Conservation (phyloP, 768 basidiomycete genomes). For the Hygrophoropsis aurantiaca region DNA sequence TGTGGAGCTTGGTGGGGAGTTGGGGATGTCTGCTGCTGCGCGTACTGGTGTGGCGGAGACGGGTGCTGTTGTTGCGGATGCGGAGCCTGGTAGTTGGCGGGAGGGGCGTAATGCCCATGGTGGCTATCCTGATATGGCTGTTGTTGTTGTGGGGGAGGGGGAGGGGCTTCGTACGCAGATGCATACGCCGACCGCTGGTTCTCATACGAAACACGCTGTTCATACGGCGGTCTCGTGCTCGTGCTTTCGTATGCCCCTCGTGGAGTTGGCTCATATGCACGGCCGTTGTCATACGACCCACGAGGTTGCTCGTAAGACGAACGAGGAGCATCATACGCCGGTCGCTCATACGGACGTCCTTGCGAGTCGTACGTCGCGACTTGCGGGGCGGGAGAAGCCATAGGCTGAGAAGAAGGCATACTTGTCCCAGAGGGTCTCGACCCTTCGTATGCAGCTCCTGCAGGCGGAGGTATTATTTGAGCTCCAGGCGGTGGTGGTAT, state of each 20-base stretch:
- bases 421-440: slow-evolving; percentile 4
- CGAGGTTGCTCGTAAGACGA: neutral
- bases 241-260: slow-evolving; percentile 26
- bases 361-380: neutral
- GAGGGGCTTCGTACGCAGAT: slow-evolving; percentile 21
- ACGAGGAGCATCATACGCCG: neutral
- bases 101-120: slow-evolving; percentile 13
- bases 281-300: no score
- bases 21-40: slow-evolving; percentile 15
- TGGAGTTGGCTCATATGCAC: slow-evolving; percentile 14
- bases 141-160: slow-evolving; percentile 5
- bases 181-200: slow-evolving; percentile 19
- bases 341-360: neutral
- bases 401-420: neutral
- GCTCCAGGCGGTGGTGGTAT: slow-evolving; percentile 14
- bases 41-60: slow-evolving; percentile 21
- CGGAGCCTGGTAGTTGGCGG: slow-evolving; percentile 17
- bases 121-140: slow-evolving; percentile 25
- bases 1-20: slow-evolving; percentile 17
- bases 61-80: slow-evolving; percentile 15
- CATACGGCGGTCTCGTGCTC: slow-evolving; percentile 23
- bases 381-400: neutral
- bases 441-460: slow-evolving; percentile 9
- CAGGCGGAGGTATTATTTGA: slow-evolving; percentile 17
- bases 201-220: slow-evolving; percentile 15